These are phyloP conservation scores for Ophiorrhiza pumila DNA, from an alignment of 257 asterid genomes.

Conservation along the genomic window DNA sequence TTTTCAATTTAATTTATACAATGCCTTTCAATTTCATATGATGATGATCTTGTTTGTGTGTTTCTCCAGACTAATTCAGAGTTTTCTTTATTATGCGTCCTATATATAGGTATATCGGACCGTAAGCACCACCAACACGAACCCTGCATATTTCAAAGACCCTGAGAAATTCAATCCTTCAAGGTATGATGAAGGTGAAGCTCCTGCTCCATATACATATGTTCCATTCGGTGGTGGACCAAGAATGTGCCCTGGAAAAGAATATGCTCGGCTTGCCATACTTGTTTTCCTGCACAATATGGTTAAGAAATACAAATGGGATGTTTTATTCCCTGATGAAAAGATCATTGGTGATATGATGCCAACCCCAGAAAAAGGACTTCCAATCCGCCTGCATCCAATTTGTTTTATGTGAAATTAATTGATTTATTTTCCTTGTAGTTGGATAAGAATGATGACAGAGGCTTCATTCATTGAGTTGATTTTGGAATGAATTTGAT, in stretches of 20 bases:
- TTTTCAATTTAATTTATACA: too few relatives aligned
- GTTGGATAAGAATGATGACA: too few relatives aligned
- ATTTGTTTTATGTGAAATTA: too few relatives aligned
- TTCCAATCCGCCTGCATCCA: constrained; percentile 49
- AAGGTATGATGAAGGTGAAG: constrained; percentile 48
- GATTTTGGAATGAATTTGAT: too few relatives aligned
- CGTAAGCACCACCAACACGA: constrained; percentile 51
- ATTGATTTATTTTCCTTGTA: too few relatives aligned
- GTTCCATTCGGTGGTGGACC: constrained; percentile 82
- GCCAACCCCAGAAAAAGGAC: constrained; percentile 69
- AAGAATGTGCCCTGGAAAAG: constrained; percentile 76
- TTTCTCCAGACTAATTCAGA: too few relatives aligned
- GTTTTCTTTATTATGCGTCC: too few relatives aligned
- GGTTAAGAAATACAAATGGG: constrained; percentile 56
- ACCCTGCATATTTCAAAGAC: constrained; percentile 46
- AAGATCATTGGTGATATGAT: constrained; percentile 74
- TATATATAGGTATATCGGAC: constrained; percentile 91
- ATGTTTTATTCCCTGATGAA: constrained; percentile 53
- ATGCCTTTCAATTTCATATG: too few relatives aligned
- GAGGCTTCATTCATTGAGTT: too few relatives aligned
- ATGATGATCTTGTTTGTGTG: too few relatives aligned
- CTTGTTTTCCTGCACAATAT: constrained; percentile 53
- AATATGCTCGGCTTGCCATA: constrained; percentile 60
- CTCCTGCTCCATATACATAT: constrained; percentile 44
- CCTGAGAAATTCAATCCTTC: constrained; percentile 61